Conservation (phyloP, 1,284 basidiomycete genomes). For the Cryptococcus jaspeensis region DNA sequence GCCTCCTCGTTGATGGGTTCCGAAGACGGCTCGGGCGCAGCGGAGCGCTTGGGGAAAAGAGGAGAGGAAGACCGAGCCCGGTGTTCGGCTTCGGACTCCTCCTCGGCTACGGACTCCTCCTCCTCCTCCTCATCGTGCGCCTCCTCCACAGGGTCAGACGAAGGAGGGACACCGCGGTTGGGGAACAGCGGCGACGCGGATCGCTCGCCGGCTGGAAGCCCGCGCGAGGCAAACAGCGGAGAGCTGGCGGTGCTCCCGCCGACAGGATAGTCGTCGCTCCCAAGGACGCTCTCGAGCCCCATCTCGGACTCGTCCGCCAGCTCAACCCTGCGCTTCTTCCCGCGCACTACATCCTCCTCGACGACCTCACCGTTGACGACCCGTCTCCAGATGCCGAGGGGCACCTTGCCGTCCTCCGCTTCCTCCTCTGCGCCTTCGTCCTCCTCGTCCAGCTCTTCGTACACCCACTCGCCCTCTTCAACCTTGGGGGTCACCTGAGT, state of each 20-base stretch:
- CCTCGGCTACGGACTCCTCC: no score
- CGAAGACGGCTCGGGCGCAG: not conserved
- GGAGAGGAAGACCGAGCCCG: conserved; percentile 9
- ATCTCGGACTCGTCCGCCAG: conserved; percentile 11
- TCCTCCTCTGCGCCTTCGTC: conserved; percentile 31
- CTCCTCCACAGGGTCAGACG: not conserved
- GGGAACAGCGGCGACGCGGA: conserved; percentile 25
- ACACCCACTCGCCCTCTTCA: conserved; percentile 25
- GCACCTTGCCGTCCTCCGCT: conserved; percentile 5
- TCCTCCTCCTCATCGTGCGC: conserved; percentile 4
- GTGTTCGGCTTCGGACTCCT: no score
- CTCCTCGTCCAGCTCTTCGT: conserved; percentile 29
- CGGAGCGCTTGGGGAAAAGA: conserved; percentile 10
- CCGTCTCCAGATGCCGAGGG: conserved; percentile 13
- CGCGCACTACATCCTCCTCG: conserved; percentile 24
- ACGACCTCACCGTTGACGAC: conserved; percentile 15
- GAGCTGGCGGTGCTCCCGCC: conserved; percentile 9
- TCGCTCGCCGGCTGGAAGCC: not conserved
- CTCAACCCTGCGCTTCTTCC: conserved; percentile 17
- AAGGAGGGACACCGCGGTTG: no score
- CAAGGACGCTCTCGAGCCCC: conserved; percentile 3
- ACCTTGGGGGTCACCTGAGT: conserved; percentile 11
- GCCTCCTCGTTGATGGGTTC: not conserved
- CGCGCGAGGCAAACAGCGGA: conserved; percentile 13
- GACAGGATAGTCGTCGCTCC: not conserved